These are phyloP conservation scores for Penicillium mononematosum DNA, from an alignment of 495 filamentous ascomycete species.

Conservation along the genomic window DNA sequence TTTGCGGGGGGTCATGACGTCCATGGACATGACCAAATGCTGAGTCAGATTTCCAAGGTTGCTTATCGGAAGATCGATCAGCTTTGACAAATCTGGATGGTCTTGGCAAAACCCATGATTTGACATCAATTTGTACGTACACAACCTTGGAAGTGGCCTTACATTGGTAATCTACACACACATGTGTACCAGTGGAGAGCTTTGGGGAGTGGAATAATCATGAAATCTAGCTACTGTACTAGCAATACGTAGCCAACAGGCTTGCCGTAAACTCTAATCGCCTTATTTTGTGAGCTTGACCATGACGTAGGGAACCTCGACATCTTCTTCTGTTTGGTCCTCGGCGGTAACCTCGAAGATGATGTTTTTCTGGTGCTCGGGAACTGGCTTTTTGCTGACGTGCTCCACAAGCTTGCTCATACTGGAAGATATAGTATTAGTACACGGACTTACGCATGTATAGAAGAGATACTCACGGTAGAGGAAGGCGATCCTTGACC, in stretches of 20 bases:
- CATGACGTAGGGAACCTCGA: conserved; percentile 97
- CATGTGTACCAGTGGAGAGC: neutral
- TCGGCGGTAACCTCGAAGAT: conserved; percentile 97
- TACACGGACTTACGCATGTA: conserved; percentile 7
- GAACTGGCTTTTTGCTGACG: conserved; percentile 88
- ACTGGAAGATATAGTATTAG: conserved; percentile 38
- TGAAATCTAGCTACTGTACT: conserved; percentile 8
- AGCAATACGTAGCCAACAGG: conserved; percentile 1
- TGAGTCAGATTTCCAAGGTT: conserved; percentile 21
- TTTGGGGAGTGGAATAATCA: neutral
- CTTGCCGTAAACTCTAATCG: neutral
- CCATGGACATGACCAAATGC: conserved; percentile 12
- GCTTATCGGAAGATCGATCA: conserved; percentile 28
- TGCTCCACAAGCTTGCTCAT: conserved; percentile 85
- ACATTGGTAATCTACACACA: neutral
- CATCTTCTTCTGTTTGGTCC: conserved; percentile 86
- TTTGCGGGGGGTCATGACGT: conserved; percentile 27
- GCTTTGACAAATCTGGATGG: conserved; percentile 30
- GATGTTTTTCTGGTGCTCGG: conserved; percentile 86
- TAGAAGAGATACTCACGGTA: conserved; percentile 55
- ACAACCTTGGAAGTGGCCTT: too few species aligned
- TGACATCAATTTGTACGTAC: neutral
- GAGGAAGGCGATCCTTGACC: conserved; percentile 73
- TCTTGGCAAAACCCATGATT: neutral
- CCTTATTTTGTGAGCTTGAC: conserved; percentile 60